A percentile compares a stretch with the other conserved stretches of the same genome.
These are phyloP conservation scores for Prunus fruticosa DNA, from an alignment of 306 rosid species.

Conservation along the genomic window DNA sequence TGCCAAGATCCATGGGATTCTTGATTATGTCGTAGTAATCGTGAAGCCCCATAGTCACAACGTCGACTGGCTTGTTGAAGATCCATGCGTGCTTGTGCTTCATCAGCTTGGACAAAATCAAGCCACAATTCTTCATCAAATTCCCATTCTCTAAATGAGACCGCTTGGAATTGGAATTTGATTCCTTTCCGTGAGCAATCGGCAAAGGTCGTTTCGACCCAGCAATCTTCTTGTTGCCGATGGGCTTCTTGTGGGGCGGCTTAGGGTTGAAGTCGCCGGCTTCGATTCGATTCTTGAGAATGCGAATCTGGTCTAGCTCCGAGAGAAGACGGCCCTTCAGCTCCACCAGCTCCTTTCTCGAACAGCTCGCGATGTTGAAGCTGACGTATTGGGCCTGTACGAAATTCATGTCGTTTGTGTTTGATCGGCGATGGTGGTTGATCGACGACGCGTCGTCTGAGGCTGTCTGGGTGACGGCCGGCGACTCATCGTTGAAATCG, in stretches of 20 bases:
- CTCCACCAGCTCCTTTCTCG: conserved; percentile 66
- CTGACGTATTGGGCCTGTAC: conserved; percentile 45
- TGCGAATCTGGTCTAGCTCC: conserved; percentile 80
- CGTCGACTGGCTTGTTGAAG: conserved; percentile 76
- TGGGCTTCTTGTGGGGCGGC: conserved; percentile 44
- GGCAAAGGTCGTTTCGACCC: conserved; percentile 71
- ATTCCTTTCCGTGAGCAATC: conserved; percentile 27
- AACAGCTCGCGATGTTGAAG: conserved; percentile 47
- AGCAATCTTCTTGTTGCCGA: conserved; percentile 41
- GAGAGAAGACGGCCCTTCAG: conserved; percentile 46
- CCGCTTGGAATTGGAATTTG: conserved; percentile 37
- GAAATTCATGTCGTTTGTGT: conserved; percentile 9
- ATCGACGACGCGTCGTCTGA: conserved; percentile 86
- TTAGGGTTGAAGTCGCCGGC: conserved; percentile 36
- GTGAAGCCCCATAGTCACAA: conserved; percentile 58
- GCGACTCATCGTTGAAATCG: conserved; percentile 31
- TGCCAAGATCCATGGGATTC: conserved; percentile 93
- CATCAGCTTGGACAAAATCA: conserved; percentile 72
- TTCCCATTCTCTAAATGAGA: conserved; percentile 48
- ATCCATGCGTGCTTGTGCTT: conserved; percentile 75
- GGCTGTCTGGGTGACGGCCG: conserved; percentile 58
- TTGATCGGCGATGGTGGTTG: conserved; percentile 50
- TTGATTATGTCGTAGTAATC: conserved; percentile 81
- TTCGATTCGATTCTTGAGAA: conserved; percentile 58
- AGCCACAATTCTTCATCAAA: conserved; percentile 60